Conservation (phyloP, 2,329 filamentous ascomycete species). For the Talaromyces sp. region DNA sequence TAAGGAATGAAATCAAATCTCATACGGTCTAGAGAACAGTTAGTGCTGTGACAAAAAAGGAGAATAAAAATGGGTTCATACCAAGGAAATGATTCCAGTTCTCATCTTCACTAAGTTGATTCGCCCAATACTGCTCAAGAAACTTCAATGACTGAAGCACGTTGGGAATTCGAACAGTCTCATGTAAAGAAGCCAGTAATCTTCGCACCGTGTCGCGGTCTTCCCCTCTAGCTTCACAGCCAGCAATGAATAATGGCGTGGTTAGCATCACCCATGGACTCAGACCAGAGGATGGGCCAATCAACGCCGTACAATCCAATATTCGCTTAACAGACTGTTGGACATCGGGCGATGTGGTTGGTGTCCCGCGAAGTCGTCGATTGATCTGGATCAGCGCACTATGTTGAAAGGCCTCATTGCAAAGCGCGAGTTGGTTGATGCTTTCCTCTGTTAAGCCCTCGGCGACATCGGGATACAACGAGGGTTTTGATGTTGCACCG, state of each 20-base stretch:
- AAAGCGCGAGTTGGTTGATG: constrained; percentile 42
- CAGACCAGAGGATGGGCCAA: constrained; percentile 42
- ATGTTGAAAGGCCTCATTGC: constrained; percentile 49
- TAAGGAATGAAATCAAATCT: constrained; percentile 36
- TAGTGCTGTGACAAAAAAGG: constrained; percentile 1
- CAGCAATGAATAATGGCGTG: constrained; percentile 48
- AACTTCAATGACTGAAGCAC: constrained; percentile 46
- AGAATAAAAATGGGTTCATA: constrained; percentile 11
- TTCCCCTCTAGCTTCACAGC: constrained; percentile 43
- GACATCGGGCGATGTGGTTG: constrained; percentile 33
- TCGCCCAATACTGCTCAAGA: constrained; percentile 42
- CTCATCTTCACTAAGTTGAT: constrained; percentile 36
- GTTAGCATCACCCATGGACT: constrained; percentile 48
- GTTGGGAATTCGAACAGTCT: constrained; percentile 46
- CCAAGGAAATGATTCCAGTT: constrained; percentile 45
- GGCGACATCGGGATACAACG: constrained; percentile 40
- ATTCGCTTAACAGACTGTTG: constrained; percentile 43
- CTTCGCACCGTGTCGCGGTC: constrained; percentile 39
- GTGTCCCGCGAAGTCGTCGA: constrained; percentile 38
- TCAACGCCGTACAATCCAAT: constrained; percentile 42
- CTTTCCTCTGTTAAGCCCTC: constrained; percentile 35
- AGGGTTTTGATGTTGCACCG: constrained; percentile 30
- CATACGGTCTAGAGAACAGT: constrained; percentile 34
- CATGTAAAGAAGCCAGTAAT: constrained; percentile 38
- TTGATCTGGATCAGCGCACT: constrained; percentile 48